A percentile compares a stretch with the other conserved stretches of the same genome.
These are phyloP conservation scores for Leccinum huronense DNA, from an alignment of 1,284 basidiomycete genomes.

Conservation along the genomic window DNA sequence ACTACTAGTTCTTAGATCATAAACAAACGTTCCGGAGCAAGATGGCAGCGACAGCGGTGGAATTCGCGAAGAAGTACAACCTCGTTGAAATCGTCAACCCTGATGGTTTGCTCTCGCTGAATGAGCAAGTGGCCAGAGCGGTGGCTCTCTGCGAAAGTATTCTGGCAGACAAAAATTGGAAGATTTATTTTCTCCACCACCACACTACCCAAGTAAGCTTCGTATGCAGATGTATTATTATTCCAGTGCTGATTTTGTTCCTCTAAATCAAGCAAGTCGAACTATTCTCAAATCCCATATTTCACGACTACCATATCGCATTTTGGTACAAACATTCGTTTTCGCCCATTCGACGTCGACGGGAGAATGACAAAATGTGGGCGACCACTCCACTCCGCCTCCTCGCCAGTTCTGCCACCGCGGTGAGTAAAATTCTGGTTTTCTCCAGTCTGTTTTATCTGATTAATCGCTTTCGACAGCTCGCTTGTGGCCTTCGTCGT, in stretches of 20 bases:
- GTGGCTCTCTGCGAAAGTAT: background rate
- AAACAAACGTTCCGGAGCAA: background rate
- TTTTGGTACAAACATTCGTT: background rate
- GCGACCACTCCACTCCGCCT: background rate
- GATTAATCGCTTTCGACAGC: background rate
- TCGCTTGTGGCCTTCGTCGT: background rate
- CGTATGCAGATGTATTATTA: background rate
- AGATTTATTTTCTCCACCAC: background rate
- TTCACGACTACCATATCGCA: background rate
- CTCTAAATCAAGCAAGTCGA: background rate
- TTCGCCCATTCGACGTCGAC: background rate
- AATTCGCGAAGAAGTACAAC: background rate
- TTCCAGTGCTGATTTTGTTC: background rate
- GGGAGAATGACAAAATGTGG: background rate
- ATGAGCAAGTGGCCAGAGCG: background rate
- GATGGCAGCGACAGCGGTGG: background rate
- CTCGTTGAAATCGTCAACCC: background rate
- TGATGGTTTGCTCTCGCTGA: background rate
- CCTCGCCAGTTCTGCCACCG: background rate
- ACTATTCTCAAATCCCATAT: background rate
- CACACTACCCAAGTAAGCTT: background rate
- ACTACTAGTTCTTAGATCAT: background rate
- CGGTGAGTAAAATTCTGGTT: background rate
- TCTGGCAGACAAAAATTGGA: background rate
- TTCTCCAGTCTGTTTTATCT: background rate